Base-by-base conservation (phyloP, 257 asterid species). In the Solanum okadae region DNA sequence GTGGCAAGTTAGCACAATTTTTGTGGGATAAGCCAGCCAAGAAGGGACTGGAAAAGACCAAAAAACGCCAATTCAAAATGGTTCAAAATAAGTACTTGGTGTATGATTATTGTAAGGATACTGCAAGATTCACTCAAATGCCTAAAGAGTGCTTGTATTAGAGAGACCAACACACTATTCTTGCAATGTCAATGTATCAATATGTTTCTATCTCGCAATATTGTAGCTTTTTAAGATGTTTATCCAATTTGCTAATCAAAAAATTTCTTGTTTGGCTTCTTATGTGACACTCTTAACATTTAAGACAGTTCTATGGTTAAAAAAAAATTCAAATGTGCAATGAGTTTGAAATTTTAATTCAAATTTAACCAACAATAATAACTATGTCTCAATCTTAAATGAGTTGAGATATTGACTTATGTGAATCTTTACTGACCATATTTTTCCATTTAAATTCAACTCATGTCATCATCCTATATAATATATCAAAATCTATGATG, bases 21-120 rank as follows among this genome's bases (percentile, higher is more conserved):
- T 92, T 94, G 94, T 93, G 96, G 96, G 95, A 94, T 87, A 94
- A 94, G 27, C 94, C 94, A 56, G 90, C 90, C 70, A 89, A 86
- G 89, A 93, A 87, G 16, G 90, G 89, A 87, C 84, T 90, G 73
- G 67, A 86, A 56, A 90, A 87, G 89, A 59, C 71, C 40, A 87
- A 91, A 85, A 88, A 78, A 65, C 90, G 70, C 31, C 88, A 89
- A 56, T 77, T 92, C 15, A 91, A 90, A 84, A 88, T 90, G 92
- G 90, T 90, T 75, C 91, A 59, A 33, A 49, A 61, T 13, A 91
- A 90, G 87, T 89, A 83, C 89, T 89, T 94, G 90, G 89, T 92
- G 49, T 94, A 93, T 88, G 96, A 94, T 88, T 94, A 94, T 86
- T 93, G 96, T 87, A 88, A 90, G 63, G 95, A 94, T 89, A 88